Evolutionary conservation across 192 early-diverging fungal genomes (phyloP).

Genomic region (Coemansia guatemalensis): DNA sequence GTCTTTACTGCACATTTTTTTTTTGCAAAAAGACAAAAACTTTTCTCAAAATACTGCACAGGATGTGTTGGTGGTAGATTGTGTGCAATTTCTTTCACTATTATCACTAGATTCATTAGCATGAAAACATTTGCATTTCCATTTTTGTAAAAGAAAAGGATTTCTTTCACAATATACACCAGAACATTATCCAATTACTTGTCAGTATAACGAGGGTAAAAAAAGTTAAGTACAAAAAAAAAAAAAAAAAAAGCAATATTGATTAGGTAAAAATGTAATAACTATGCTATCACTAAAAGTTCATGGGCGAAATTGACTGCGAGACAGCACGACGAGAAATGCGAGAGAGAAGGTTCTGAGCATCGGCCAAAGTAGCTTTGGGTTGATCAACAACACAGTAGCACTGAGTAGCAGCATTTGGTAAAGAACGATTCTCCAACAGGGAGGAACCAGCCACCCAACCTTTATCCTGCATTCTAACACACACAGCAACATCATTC

Average conservation of each 20-base stretch:
- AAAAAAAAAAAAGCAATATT: neutral
- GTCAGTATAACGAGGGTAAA: too few relatives aligned
- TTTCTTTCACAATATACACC: neutral
- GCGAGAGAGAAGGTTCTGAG: constrained; percentile 25
- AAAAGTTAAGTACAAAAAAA: too few relatives aligned
- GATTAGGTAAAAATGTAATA: too few relatives aligned
- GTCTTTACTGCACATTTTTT: neutral
- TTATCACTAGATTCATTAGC: neutral
- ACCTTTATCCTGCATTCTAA: constrained; percentile 51
- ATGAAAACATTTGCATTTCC: neutral
- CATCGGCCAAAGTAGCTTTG: constrained; percentile 49
- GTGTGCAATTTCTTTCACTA: too few relatives aligned
- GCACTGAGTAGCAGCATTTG: constrained; percentile 3
- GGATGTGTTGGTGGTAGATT: too few relatives aligned
- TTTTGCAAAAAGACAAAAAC: too few relatives aligned
- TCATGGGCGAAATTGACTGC: too few relatives aligned
- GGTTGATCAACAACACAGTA: constrained; percentile 48
- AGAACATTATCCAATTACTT: neutral
- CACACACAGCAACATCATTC: constrained; percentile 18
- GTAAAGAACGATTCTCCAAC: neutral
- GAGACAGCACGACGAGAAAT: constrained; percentile 10
- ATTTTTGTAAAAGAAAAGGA: neutral
- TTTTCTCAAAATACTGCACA: too few relatives aligned
- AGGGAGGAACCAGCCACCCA: constrained; percentile 32
- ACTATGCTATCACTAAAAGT: neutral